phyloP scores from a whole-genome alignment of 345 rosid genomes.

The Erysimum cheiranthoides region DNA sequence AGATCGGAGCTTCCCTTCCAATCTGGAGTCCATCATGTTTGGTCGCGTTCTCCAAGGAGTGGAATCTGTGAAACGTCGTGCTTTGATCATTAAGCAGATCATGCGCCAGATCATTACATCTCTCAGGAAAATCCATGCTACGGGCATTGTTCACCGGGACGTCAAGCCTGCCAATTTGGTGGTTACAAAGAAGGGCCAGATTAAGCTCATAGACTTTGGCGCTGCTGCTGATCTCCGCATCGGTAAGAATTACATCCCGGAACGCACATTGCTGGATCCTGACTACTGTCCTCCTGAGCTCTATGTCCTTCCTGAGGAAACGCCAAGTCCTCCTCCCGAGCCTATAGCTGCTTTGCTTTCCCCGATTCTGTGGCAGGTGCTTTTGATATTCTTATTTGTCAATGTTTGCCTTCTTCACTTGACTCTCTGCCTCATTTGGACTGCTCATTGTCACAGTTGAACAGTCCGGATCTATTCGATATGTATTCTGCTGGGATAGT shows the following conservation, averaged over 20 bases:
- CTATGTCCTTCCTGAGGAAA: conserved; percentile 92
- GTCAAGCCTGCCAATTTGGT: conserved; percentile 94
- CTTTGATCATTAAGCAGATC: conserved; percentile 88
- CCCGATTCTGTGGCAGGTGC: conserved; percentile 92
- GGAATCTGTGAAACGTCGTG: conserved; percentile 75
- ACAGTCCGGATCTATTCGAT: conserved; percentile 95
- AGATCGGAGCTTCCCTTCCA: conserved; percentile 83
- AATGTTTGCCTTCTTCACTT: neutral
- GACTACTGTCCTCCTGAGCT: conserved; percentile 94
- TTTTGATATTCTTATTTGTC: neutral
- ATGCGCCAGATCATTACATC: conserved; percentile 91
- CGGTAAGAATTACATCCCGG: conserved; percentile 88
- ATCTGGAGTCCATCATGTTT: conserved; percentile 85
- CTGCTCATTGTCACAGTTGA: conserved; percentile 62
- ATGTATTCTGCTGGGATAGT: conserved; percentile 90
- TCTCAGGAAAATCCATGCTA: conserved; percentile 84
- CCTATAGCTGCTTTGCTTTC: conserved; percentile 92
- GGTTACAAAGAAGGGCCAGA: conserved; percentile 86
- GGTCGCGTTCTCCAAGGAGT: conserved; percentile 80
- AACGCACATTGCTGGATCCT: conserved; percentile 79
- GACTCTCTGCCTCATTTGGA: conserved; percentile 5
- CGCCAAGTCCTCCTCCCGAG: conserved; percentile 94
- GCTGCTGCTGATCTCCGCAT: conserved; percentile 96
- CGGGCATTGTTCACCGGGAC: conserved; percentile 93
- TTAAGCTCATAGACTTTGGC: conserved; percentile 96